phyloP scores from a whole-genome alignment of 1,284 basidiomycete genomes.

The Ceratobasidium sp. region DNA sequence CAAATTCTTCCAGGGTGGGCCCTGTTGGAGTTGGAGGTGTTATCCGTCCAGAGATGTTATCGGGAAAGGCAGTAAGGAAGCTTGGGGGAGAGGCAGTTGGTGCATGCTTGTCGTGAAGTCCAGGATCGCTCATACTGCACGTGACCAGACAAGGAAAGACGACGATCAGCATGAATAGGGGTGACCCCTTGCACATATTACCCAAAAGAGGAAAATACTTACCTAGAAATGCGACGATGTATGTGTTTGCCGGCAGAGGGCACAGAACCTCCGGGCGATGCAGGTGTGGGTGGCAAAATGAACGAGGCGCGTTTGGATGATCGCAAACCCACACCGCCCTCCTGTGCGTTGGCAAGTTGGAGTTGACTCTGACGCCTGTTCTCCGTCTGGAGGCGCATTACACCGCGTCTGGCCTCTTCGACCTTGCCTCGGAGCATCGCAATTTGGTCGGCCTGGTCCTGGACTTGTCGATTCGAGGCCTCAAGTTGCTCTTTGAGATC shows the following conservation, averaged over 20 bases:
- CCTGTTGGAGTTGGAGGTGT: constrained; percentile 13
- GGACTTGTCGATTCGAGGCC: constrained; percentile 6
- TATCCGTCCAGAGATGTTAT: background rate
- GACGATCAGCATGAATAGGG: constrained; percentile 34
- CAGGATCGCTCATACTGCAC: constrained; percentile 42
- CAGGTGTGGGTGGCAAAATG: constrained; percentile 43
- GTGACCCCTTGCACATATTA: constrained; percentile 14
- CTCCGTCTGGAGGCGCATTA: constrained; percentile 91
- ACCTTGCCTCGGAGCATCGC: constrained; percentile 81
- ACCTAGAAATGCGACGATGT: constrained; percentile 66
- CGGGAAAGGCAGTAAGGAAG: constrained; percentile 33
- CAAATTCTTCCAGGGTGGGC: constrained; percentile 54
- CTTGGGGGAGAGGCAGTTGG: constrained; percentile 7
- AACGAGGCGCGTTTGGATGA: constrained; percentile 75
- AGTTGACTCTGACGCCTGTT: constrained; percentile 68
- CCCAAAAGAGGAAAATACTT: background rate
- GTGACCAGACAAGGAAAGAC: background rate
- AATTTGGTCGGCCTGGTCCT: constrained; percentile 53
- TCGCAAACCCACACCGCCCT: constrained; percentile 52
- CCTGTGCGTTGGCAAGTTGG: constrained; percentile 47
- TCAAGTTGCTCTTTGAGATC: constrained; percentile 24
- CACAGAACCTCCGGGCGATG: constrained; percentile 65
- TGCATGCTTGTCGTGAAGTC: background rate
- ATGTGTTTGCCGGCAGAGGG: constrained; percentile 52
- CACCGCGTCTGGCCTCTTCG: constrained; percentile 87